Conservation (phyloP, 2,329 filamentous ascomycete genomes). For the Aspergillus terreus region DNA sequence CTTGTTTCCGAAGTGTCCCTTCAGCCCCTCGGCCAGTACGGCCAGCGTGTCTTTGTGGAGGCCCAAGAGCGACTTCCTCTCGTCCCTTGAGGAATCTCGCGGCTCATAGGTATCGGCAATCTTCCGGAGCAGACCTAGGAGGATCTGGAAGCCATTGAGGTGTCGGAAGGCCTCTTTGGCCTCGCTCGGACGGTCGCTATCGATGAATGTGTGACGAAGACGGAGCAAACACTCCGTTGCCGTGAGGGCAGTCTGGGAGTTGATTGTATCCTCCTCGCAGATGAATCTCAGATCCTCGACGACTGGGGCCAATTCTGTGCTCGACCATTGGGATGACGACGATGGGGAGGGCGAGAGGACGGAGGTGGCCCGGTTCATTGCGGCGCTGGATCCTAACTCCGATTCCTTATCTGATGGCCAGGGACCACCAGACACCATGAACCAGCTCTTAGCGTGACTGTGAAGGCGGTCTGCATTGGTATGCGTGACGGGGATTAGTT, state of each 20-base stretch:
- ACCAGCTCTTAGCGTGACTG: conserved; percentile 25
- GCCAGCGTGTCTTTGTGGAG: conserved; percentile 56
- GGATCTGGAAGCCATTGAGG: conserved; percentile 70
- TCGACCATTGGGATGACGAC: conserved; percentile 32
- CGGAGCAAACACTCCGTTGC: conserved; percentile 58
- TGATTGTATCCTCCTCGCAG: conserved; percentile 25
- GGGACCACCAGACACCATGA: conserved; percentile 33
- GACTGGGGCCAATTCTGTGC: conserved; percentile 34
- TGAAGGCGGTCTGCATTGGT: conserved; percentile 34
- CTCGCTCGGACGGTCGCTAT: conserved; percentile 46
- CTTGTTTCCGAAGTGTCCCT: conserved; percentile 78
- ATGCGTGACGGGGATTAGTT: conserved; percentile 17
- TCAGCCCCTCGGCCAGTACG: conserved; percentile 70
- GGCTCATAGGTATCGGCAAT: conserved; percentile 71
- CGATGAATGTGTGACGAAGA: conserved; percentile 63
- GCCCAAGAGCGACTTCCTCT: conserved; percentile 65
- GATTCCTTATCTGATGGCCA: conserved; percentile 27
- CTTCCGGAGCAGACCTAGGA: conserved; percentile 66
- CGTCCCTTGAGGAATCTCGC: conserved; percentile 55
- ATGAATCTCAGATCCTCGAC: conserved; percentile 35
- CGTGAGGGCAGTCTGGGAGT: conserved; percentile 33
- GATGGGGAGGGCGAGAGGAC: conserved; percentile 26
- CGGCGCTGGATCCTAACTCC: conserved; percentile 32
- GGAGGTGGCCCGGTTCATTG: conserved; percentile 28
- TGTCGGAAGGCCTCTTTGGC: conserved; percentile 80